Evolutionary conservation across 2,329 filamentous ascomycete genomes (phyloP).

Genomic region (Lecanosticta acicola): DNA sequence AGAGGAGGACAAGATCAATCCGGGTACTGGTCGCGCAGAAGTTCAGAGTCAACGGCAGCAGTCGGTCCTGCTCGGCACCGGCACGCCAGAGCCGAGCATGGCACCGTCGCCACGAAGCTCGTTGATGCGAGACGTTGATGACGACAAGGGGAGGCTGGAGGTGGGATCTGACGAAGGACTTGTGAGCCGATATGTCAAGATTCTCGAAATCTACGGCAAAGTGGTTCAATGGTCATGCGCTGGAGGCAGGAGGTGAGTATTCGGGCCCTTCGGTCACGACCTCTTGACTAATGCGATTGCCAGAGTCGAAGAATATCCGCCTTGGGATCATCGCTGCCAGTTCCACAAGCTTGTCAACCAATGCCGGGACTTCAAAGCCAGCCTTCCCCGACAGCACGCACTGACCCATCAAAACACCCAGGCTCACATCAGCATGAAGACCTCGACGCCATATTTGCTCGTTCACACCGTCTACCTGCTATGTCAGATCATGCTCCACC

Average conservation of each 20-base stretch:
- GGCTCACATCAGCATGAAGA: conserved; percentile 59
- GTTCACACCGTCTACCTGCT: conserved; percentile 62
- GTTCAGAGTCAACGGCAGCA: conserved; percentile 43
- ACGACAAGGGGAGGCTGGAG: conserved; percentile 49
- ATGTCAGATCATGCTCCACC: conserved; percentile 62
- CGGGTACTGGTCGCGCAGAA: conserved; percentile 34
- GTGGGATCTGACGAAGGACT: conserved; percentile 45
- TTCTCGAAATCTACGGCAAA: conserved; percentile 52
- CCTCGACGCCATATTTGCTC: conserved; percentile 59
- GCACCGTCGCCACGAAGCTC: conserved; percentile 16
- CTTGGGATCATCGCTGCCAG: conserved; percentile 54
- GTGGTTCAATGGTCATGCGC: conserved; percentile 54
- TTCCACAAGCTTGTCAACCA: conserved; percentile 51
- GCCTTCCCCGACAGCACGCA: conserved; percentile 52
- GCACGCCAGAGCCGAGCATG: conserved; percentile 17
- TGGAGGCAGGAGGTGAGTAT: conserved; percentile 49
- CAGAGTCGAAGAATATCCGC: conserved; percentile 48
- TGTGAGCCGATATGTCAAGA: conserved; percentile 48
- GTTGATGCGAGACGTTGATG: conserved; percentile 13
- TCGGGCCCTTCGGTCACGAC: background rate
- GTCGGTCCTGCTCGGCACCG: conserved; percentile 34
- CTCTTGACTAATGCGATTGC: too few relatives aligned
- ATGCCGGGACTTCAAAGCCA: conserved; percentile 50
- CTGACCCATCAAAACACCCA: conserved; percentile 59
- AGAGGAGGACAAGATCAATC: conserved; percentile 38